Evolutionary conservation across 495 filamentous ascomycete species (phyloP), one percentile per base, ranked within the genome.

Genomic region (Talaromyces liani): DNA sequence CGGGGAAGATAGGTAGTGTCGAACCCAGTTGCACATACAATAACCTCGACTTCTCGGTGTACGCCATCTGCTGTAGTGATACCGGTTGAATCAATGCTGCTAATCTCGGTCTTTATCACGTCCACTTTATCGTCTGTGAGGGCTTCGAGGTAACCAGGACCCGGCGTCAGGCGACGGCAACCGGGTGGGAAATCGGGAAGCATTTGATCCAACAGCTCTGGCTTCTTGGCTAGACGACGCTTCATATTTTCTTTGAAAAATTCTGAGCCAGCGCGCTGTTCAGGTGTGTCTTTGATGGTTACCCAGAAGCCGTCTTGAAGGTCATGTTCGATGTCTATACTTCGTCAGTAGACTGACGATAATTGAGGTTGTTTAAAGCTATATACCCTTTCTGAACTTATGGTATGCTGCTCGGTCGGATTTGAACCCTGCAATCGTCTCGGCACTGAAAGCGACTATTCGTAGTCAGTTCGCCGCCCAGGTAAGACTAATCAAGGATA

Each of bases 11-110:
- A 82, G 9, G 75, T 72, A 6, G 79, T 83, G 61, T 85, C 73
- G 67, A 85, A 85, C 1, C 83, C 81, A 1, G 85, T 87, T 6
- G 84, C 84, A 64, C 83, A 82, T 54, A 80, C 70, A 27, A 82
- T 68, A 51, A 72, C 67, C 53, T 83, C 80, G 7, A 78, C 67
- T 1, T 66, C 69, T 45, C 75, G 68, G 53, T 76, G 71, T 10
- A 71, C 70, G 0, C 85, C 83, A 60, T 84, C 80, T 0, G 70
- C 71, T 0, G 79, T 82, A 20, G 79, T 58, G 31, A 85, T 77
- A 9, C 84, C 80, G 2, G 68, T 72, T 39, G 67, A 67, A n/a
- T 76, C 76, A 24, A 87, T 70, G n/a, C 71, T 70, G 18, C 71
- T 62, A 12, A 84, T 82, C 0, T 71, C 66, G 1, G 67, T 71